Evolutionary conservation across 2,329 filamentous ascomycete species (phyloP), one percentile per base, ranked within the genome.

Genomic region (Stachybotrys chlorohalonatus): DNA sequence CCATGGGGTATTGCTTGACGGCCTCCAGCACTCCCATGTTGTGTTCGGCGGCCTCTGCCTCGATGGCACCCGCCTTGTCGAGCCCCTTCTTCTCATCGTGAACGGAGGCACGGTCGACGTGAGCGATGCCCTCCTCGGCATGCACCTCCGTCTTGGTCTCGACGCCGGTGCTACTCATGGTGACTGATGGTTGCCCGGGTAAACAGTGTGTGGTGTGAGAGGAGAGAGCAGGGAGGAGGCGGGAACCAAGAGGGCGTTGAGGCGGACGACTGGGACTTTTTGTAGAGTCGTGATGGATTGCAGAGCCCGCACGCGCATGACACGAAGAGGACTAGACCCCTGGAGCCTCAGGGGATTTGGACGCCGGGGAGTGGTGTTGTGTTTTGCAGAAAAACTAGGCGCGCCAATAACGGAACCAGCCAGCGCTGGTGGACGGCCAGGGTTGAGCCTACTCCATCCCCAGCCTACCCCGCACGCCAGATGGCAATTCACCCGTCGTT

Each of bases 31-130:
- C 62, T 1, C 68, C 66, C 69, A 73, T 69, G 39, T 70, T 59
- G 54, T 73, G 70, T 64, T 78, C 75, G 31, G 60, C 59, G 54
- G 73, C 74, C 68, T 78, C 75, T 1, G 62, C 63, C 47, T 64
- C 62, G 9, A 64, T 61, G 8, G 63, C 63, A 55, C 55, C 62
- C 7, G 57, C 58, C 62, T 53, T 65, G 30, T 60, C 52, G 45
- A 57, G 24, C n/a, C 48, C 52, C 42, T 54, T 52, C 53, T 63
- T 62, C 53, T 63, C 61, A 48, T 61, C 60, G 49, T 55, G 46
- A 53, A 58, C 52, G 50, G 57, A 62, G 51, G 53, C 59, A 52
- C 64, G 56, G 2, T 65, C 62, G 31, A 58, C 47, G 1, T 59
- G 53, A 51, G 55, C 6, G 31, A 55, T 42, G 45, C 50, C 53